Base-by-base conservation (phyloP, 805 yeast genomes). In the Lachancea quebecensis region DNA sequence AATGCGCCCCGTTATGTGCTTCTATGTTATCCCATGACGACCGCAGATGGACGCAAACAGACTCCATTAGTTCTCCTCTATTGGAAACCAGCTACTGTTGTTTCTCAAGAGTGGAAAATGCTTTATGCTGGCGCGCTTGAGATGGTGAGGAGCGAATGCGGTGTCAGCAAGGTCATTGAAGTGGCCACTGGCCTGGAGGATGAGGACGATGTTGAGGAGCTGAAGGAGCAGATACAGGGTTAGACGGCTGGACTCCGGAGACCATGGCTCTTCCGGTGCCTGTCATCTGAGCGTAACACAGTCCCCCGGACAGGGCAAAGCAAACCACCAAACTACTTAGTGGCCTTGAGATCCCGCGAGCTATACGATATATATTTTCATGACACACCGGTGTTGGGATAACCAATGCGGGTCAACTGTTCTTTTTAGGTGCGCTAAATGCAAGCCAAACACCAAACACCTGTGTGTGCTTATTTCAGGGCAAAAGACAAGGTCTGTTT, bases 71-170 rank as follows among this genome's bases (percentile, higher is more conserved):
- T 89, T 1, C 64, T 90, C 60, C 55, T 90, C n/a, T 90, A 88
- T 63, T 90, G 90, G 81, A 75, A 86, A 49, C 97, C 97, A 3
- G 82, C 82, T 21, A 87, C 95, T 0, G 73, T 87, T n/a, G 68
- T 64, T 4, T 82, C 85, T 14, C 91, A 83, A 59, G 85, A 84
- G 45, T 71, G 76, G 57, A 81, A 83, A 62, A 90, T 89, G 97
- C 66, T 86, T 40, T 89, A 88, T 56, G 97, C 96, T 0, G 95
- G 93, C 4, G 95, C 95, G 2, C 77, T 86, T 17, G 96, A 90
- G 60, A 66, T 82, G 51, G 74, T 90, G 46, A 74, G 91, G 62
- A 80, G 77, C 41, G 81, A 82, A 53, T 82, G 90, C n/a, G 87
- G 88, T 14, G 88, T 86, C n/a, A 69, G 77, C 28, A 66, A 58